phyloP scores from a whole-genome alignment of 192 early-diverging fungal species.

The Entophlyctis luteolus region DNA sequence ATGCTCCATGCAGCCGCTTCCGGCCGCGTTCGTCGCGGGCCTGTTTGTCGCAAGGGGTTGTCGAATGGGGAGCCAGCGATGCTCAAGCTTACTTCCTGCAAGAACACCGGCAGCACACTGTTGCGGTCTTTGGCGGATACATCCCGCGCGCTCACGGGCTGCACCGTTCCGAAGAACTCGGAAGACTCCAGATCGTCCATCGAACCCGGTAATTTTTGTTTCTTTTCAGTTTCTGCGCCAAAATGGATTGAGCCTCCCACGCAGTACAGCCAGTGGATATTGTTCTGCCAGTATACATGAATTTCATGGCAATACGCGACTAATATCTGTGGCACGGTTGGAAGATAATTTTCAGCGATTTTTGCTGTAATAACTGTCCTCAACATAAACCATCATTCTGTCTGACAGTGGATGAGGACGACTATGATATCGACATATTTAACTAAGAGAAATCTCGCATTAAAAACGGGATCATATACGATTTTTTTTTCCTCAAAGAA shows the following conservation, averaged over 20 bases:
- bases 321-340: too few species aligned
- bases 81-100: conserved; percentile 45
- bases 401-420: too few species aligned
- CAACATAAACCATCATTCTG: too few species aligned
- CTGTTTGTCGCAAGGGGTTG: background rate
- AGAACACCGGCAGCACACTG: conserved; percentile 42
- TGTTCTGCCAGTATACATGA: too few species aligned
- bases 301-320: too few species aligned
- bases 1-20: conserved; percentile 83
- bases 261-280: background rate
- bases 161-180: conserved; percentile 35
- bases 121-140: conserved; percentile 47
- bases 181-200: conserved; percentile 14
- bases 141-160: conserved; percentile 36
- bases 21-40: conserved; percentile 60
- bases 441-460: background rate
- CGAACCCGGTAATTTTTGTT: background rate
- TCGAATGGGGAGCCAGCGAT: too few species aligned
- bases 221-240: too few species aligned
- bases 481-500: conserved; percentile 25
- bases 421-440: background rate
- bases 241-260: background rate
- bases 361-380: too few species aligned
- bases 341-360: too few species aligned
- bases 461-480: background rate